Evolutionary conservation across 2,329 filamentous ascomycete genomes (phyloP), one percentile per base, ranked within the genome.

Genomic region (Aspergillus neoniger): DNA sequence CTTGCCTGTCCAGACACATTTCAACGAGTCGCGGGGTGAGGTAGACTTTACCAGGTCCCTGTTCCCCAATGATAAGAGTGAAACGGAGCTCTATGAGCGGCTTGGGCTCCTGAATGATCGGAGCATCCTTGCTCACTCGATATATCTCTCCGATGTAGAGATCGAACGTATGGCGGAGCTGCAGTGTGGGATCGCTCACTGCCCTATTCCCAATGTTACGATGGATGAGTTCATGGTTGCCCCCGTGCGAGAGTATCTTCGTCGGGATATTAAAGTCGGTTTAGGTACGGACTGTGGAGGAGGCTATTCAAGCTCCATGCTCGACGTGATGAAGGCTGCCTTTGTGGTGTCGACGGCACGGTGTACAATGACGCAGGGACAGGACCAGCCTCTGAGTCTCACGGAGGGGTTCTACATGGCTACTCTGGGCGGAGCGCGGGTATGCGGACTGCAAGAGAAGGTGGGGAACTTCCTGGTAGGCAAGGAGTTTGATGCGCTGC

Each of bases 101-200:
- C 87, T 82, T 60, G 81, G 81, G 0, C 73, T 90, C 4, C 76
- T 91, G 5, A 82, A 76, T 1, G 62, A 74, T 3, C 80, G 83
- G 8, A 82, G 84, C 0, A 88, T 90, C 58, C 81, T 90, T 0
- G 88, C 88, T 0, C 88, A 90, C 69, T 89, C 87, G 74, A 89
- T 85, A 58, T 82, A 85, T 68, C 83, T 89, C 74, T 81, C 77
- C 5, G 81, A 85, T 2, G 77, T 83, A 30, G 88, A 90, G 70
- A 62, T 62, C 30, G 50, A 62, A 15, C 55, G 56, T 2, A 36
- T 65, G 5, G 19, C 72, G 14, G 70, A 76, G 8, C 74, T 85
- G 8, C 72, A 74, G 0, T 88, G 86, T 63, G 86, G 86, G 17
- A 78, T 89, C 1, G 85, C 86, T 0, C 87, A 89, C 67, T 89